Evolutionary conservation across 768 basidiomycete species (phyloP), one percentile per base, ranked within the genome.

Genomic region (Leccinum subgranulosum): DNA sequence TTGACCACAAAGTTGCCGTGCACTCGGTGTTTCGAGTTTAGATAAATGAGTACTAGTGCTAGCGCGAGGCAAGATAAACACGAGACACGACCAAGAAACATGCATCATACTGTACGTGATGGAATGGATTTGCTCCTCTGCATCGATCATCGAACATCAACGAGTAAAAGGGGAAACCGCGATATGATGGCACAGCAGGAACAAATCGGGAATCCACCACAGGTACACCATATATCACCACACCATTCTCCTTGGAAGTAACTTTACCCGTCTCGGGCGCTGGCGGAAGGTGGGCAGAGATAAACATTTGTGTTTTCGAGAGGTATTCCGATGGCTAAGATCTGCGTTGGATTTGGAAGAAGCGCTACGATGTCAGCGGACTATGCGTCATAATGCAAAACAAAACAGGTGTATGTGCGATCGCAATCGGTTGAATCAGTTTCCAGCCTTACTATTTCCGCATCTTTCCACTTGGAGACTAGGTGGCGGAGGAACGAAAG

Each of bases 151-250:
- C 67, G 64, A 54, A 52, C 49, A 54, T 82, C 86, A 56, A 89
- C 77, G 56, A 91, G 77, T 48, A 93, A 73, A 66, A 92, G 75
- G n/a, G 88, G 88, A 72, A 93, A 90, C 56, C 91, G 79, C 45
- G 87, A 79, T 41, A 79, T 41, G 85, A 84, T 17, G 88, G 83
- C 62, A 90, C 66, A 31, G 84, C 81, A 36, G 84, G 73, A 51
- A 84, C 79, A 65, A 83, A 83, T 25, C 79, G 76, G 58, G 82
- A 76, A 49, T 86, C 84, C 39, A 74, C 62, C 15, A 71, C 63
- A 55, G 88, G 84, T 27, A 75, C 69, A 6, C 85, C 86, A 57
- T 79, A 77, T 28, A 76, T 77, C 57, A 19, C 70, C 64, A n/a
- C 65, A 14, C 61, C 64, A 27, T 67, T 63, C 56, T 63, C 74